Base-by-base conservation (phyloP, 257 asterid species). In the Craterostigma plantagineum region DNA sequence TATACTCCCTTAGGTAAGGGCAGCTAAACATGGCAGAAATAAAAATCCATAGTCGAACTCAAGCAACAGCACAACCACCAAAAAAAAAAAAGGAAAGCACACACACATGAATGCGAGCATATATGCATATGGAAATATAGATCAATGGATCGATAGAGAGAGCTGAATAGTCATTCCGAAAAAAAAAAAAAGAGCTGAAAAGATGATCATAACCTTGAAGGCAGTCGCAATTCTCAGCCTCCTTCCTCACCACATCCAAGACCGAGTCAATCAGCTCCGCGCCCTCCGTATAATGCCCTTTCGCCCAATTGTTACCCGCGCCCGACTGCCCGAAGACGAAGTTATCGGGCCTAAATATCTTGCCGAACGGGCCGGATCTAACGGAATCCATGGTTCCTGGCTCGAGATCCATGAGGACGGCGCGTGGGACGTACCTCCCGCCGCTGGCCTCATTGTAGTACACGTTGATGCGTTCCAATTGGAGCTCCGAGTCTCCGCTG, bases 361-460 rank as follows among this genome's bases (percentile, higher is more conserved):
- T 81, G 0, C 82, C 82, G 14, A 55, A 76, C 1, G 90, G 92
- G 42, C 92, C 83, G 48, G 90, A 72, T n/a, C 92, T 73, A 18
- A 79, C 92, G 53, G 80, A 70, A 68, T 79, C 92, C 92, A 79
- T 79, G 13, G 92, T 79, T 33, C 92, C 92, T 23, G 92, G 92
- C 70, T 79, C 92, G 40, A 79, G 82, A 65, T 79, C 92, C 92
- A 79, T 79, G 56, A 79, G 92, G 71, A 79, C 90, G 14, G 92
- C 90, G 48, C 90, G 82, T 42, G 92, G 92, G 47, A 79, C 92
- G 48, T 66, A 79, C 60, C 92, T 69, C 34, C 92, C 83, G 45
- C 90, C 75, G 0, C 87, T 72, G 7, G 92, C 92, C 64, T 79
- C 92, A 34, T 76, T 79, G 61, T 75, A 79, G 59, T 79, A 79